Evolutionary conservation across 768 basidiomycete species (phyloP).

Genomic region (Fomitopsis pulvina): DNA sequence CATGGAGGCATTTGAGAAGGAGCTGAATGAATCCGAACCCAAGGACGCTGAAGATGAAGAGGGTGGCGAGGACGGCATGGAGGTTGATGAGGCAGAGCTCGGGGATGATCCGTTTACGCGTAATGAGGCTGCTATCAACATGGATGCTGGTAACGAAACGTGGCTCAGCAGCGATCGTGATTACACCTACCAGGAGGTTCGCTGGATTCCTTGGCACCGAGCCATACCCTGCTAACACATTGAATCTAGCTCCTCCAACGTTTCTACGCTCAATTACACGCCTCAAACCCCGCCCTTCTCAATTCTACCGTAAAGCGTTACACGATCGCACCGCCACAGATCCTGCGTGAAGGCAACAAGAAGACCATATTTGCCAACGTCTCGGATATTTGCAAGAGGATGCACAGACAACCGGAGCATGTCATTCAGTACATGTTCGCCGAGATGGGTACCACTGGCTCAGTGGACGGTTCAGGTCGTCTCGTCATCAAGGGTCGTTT

Average conservation of each 20-base stretch:
- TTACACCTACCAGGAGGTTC: conserved; percentile 91
- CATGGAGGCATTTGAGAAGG: conserved; percentile 92
- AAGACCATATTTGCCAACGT: conserved; percentile 97
- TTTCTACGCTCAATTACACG: conserved; percentile 87
- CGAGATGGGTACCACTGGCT: conserved; percentile 97
- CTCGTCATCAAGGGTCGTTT: conserved; percentile 97
- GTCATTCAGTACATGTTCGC: conserved; percentile 96
- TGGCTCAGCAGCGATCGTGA: conserved; percentile 94
- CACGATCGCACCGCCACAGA: conserved; percentile 93
- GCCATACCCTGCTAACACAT: neutral
- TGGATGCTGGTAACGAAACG: conserved; percentile 74
- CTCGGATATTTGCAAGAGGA: conserved; percentile 94
- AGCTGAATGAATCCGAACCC: conserved; percentile 66
- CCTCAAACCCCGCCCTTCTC: conserved; percentile 88
- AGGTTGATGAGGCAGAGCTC: conserved; percentile 75
- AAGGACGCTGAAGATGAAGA: conserved; percentile 52
- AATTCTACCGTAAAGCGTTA: conserved; percentile 86
- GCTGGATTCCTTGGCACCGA: neutral
- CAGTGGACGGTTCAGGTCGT: conserved; percentile 85
- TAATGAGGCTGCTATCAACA: conserved; percentile 43
- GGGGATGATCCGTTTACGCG: conserved; percentile 85
- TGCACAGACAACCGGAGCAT: conserved; percentile 97
- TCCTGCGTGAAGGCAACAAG: conserved; percentile 94
- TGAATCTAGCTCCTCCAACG: conserved; percentile 73
- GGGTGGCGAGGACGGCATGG: conserved; percentile 57